phyloP scores from a whole-genome alignment of 768 basidiomycete species.

The Tylopilus plumbeoviolaceoides region DNA sequence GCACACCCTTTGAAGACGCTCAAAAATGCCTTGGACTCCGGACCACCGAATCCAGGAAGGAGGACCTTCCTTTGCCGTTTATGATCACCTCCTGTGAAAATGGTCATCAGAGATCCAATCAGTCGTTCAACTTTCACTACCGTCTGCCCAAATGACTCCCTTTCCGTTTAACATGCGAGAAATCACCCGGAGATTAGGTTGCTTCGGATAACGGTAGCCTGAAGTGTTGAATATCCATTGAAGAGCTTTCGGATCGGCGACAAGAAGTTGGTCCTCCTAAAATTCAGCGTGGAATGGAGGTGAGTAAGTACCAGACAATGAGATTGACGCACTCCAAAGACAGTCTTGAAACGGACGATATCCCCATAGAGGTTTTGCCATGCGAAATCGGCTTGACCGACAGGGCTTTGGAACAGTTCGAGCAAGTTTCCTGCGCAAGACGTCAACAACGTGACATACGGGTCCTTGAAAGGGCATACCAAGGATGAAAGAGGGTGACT shows the following conservation, averaged over 20 bases:
- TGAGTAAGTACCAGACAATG: background rate
- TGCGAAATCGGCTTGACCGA: slow-evolving; percentile 27
- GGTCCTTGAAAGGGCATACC: slow-evolving; percentile 4
- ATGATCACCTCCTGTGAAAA: slow-evolving; percentile 37
- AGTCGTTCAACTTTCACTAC: background rate
- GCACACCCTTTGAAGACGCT: slow-evolving; percentile 42
- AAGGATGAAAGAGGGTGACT: slow-evolving; percentile 20
- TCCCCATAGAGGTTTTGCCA: slow-evolving; percentile 31
- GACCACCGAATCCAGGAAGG: slow-evolving; percentile 52
- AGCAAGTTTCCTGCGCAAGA: slow-evolving; percentile 23
- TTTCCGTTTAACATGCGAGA: background rate
- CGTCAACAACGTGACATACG: slow-evolving; percentile 19
- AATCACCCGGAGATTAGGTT: background rate
- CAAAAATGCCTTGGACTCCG: slow-evolving; percentile 49
- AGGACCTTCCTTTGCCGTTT: slow-evolving; percentile 52
- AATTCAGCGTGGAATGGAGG: too few species aligned
- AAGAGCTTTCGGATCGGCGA: background rate
- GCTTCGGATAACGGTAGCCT: background rate
- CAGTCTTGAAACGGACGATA: slow-evolving; percentile 26
- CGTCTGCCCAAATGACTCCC: background rate
- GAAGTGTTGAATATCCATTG: background rate
- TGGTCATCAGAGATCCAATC: background rate
- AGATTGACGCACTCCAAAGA: slow-evolving; percentile 22
- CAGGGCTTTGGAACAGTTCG: slow-evolving; percentile 26
- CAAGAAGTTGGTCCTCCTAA: background rate